Conservation (phyloP, 176 grass and related monocot species). For the Areca catechu region DNA sequence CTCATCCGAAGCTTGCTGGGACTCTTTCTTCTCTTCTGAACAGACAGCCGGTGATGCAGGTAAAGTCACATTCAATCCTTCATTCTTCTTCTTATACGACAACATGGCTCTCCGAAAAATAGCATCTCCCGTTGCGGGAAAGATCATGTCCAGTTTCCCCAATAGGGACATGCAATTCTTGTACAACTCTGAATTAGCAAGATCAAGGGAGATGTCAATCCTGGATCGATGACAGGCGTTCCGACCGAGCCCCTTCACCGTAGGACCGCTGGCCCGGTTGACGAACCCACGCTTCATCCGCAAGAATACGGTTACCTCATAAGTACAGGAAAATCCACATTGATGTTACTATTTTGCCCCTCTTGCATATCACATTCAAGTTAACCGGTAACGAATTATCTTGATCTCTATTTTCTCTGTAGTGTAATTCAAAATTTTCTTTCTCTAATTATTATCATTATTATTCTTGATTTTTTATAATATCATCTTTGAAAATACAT, state of each 20-base stretch:
- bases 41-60: background rate
- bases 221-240: slow-evolving; percentile 33
- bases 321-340: slow-evolving; percentile 36
- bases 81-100: slow-evolving; percentile 52
- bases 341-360: slow-evolving; percentile 34
- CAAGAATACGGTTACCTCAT: slow-evolving; percentile 37
- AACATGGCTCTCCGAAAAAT: slow-evolving; percentile 81
- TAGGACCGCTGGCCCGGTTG: slow-evolving; percentile 22
- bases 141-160: slow-evolving; percentile 38
- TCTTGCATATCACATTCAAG: slow-evolving; percentile 41
- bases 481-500: too few relatives aligned
- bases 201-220: slow-evolving; percentile 52
- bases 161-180: slow-evolving; percentile 44
- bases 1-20: slow-evolving; percentile 12
- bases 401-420: too few relatives aligned
- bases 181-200: slow-evolving; percentile 65
- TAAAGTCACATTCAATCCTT: slow-evolving; percentile 19
- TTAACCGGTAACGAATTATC: too few relatives aligned
- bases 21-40: slow-evolving; percentile 28
- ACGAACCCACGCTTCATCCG: slow-evolving; percentile 26
- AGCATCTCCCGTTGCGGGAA: slow-evolving; percentile 32
- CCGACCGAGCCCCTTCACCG: slow-evolving; percentile 25
- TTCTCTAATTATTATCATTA: too few relatives aligned
- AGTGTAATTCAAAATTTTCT: too few relatives aligned
- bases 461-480: too few relatives aligned